Conservation (phyloP, 345 rosid genomes). For the Salix udensis region DNA sequence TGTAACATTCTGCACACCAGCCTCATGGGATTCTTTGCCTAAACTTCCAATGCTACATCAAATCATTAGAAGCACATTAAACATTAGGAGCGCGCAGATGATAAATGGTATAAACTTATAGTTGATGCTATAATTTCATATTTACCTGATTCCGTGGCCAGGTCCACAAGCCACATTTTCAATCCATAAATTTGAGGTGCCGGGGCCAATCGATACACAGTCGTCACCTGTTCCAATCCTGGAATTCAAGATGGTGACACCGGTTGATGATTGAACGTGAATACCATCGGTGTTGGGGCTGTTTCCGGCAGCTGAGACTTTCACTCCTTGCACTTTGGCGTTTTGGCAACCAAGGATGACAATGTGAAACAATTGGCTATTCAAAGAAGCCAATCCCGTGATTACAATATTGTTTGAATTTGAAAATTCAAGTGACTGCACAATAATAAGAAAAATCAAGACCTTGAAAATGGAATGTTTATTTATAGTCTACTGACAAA, state of each 20-base stretch:
- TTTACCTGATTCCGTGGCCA: slow-evolving; percentile 60
- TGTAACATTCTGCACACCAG: slow-evolving; percentile 28
- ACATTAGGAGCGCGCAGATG: not conserved
- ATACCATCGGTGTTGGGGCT: slow-evolving; percentile 92
- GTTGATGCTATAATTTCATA: too few relatives aligned
- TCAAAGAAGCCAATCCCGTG: slow-evolving; percentile 49
- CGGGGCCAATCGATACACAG: slow-evolving; percentile 80
- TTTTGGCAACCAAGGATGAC: slow-evolving; percentile 44
- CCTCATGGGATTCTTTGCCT: slow-evolving; percentile 18
- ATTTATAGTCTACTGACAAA: not conserved
- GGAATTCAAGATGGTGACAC: slow-evolving; percentile 50
- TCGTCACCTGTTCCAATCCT: slow-evolving; percentile 78
- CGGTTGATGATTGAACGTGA: slow-evolving; percentile 48
- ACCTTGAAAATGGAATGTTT: too few relatives aligned
- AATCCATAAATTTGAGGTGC: slow-evolving; percentile 43
- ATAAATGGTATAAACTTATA: too few relatives aligned
- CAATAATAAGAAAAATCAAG: not conserved
- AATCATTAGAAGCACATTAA: not conserved
- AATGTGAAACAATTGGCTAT: slow-evolving; percentile 69
- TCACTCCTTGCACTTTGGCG: slow-evolving; percentile 49
- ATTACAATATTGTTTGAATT: slow-evolving; percentile 51
- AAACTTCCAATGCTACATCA: slow-evolving; percentile 27
- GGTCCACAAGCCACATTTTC: slow-evolving; percentile 69
- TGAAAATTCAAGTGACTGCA: slow-evolving; percentile 49
- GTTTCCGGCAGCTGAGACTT: slow-evolving; percentile 39